These are phyloP conservation scores for Morella rubra DNA, from an alignment of 306 rosid species.

Conservation along the genomic window DNA sequence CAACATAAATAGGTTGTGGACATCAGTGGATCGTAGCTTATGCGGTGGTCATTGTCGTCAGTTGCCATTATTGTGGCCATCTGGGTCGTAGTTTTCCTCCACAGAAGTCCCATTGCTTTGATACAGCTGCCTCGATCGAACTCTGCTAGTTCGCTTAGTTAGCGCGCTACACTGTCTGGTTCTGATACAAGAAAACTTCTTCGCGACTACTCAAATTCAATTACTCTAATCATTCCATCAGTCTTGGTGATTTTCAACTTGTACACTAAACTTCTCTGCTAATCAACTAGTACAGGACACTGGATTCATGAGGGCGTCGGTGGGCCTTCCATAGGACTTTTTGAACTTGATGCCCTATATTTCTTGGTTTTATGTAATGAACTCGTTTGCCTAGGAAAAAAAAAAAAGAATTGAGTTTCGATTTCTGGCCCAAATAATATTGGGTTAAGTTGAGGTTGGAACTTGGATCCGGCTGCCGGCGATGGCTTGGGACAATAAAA, in stretches of 20 bases:
- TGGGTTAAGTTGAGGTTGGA: too few species aligned
- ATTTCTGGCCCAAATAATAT: too few species aligned
- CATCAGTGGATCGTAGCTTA: constrained; percentile 22
- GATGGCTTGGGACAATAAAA: too few species aligned
- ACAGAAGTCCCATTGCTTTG: constrained; percentile 29
- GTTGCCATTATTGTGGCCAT: constrained; percentile 38
- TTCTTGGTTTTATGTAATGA: too few species aligned
- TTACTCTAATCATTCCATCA: constrained; percentile 5
- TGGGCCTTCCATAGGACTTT: too few species aligned
- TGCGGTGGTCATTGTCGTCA: constrained; percentile 30
- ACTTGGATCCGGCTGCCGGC: too few species aligned
- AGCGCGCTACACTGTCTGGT: background rate
- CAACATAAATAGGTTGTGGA: constrained; percentile 21
- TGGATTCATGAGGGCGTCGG: too few species aligned
- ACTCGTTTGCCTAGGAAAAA: too few species aligned
- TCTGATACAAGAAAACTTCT: constrained; percentile 7
- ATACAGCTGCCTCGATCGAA: constrained; percentile 35
- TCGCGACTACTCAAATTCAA: constrained; percentile 7
- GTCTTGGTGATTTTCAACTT: background rate
- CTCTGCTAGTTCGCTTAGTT: constrained; percentile 12
- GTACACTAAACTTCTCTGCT: background rate
- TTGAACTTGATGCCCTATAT: too few species aligned
- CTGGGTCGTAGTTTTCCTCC: constrained; percentile 34
- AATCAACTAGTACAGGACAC: too few species aligned
- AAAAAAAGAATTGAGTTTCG: too few species aligned